Percentiles rank a stretch among this genome's conserved stretches.
Conservation (phyloP, 306 rosid genomes). For the Cucurbita moschata region DNA sequence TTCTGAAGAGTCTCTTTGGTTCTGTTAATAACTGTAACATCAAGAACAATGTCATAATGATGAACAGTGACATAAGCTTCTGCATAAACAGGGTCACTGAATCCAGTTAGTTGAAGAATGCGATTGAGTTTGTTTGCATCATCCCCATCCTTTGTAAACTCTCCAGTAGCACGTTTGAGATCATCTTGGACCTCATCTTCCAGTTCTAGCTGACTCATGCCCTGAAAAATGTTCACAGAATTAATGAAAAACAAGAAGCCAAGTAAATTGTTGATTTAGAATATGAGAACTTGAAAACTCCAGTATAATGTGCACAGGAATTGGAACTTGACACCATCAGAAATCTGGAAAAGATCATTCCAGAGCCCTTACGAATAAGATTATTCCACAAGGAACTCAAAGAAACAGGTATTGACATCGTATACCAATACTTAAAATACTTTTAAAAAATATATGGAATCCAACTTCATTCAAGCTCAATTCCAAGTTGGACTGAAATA, state of each 20-base stretch:
- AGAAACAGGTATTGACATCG: background rate
- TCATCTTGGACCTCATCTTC: constrained; percentile 99
- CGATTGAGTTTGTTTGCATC: constrained; percentile 91
- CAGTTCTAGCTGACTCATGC: constrained; percentile 98
- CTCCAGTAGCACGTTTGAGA: constrained; percentile 99
- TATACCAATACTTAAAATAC: background rate
- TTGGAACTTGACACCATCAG: background rate
- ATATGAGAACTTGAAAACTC: background rate
- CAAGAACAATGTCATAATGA: constrained; percentile 92
- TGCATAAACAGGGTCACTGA: constrained; percentile 98
- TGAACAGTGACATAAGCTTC: constrained; percentile 97
- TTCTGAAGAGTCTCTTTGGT: constrained; percentile 96
- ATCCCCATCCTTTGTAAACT: constrained; percentile 75
- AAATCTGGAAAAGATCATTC: background rate
- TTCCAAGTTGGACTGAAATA: background rate
- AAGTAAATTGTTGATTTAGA: background rate
- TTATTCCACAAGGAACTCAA: background rate
- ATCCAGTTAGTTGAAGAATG: constrained; percentile 98
- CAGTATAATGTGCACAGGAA: background rate
- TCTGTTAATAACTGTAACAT: constrained; percentile 92
- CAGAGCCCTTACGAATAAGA: background rate
- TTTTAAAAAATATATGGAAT: background rate
- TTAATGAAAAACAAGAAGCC: background rate
- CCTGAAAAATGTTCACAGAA: constrained; percentile 30
- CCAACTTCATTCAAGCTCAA: background rate